Conservation (phyloP, 352 stramenopile species). For the Phytophthora melonis region DNA sequence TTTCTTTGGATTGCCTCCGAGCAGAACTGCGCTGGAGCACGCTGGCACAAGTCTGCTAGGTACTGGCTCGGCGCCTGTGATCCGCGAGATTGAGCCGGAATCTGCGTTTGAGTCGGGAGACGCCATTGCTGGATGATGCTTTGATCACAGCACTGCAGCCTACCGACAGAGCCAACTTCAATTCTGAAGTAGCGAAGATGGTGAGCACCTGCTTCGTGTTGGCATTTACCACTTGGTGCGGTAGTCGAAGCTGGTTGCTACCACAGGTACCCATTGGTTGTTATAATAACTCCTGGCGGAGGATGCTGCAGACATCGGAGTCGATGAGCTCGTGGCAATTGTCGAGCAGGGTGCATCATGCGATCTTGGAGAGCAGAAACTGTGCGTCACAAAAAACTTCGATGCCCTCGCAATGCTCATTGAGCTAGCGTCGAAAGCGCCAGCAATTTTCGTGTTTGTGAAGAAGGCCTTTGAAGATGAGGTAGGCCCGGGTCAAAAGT, state of each 20-base stretch:
- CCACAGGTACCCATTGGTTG: background rate
- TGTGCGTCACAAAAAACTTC: slow-evolving; percentile 10
- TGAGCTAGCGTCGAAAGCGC: too few relatives aligned
- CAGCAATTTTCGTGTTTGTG: too few relatives aligned
- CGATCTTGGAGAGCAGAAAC: slow-evolving; percentile 1
- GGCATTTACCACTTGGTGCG: background rate
- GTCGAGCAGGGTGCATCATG: slow-evolving; percentile 1
- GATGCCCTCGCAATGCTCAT: too few relatives aligned
- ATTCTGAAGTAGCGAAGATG: slow-evolving; percentile 25
- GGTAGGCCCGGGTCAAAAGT: too few relatives aligned
- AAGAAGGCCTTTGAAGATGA: background rate
- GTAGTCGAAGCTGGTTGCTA: background rate
- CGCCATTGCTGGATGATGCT: too few relatives aligned
- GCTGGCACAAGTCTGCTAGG: background rate
- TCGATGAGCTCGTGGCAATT: background rate
- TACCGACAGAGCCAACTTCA: slow-evolving; percentile 15
- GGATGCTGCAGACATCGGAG: too few relatives aligned
- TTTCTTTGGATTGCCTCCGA: slow-evolving; percentile 27
- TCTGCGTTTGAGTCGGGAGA: background rate
- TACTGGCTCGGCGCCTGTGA: background rate
- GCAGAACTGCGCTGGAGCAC: slow-evolving; percentile 8
- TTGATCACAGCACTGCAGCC: background rate
- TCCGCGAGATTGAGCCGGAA: background rate
- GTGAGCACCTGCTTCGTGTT: background rate
- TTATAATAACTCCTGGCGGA: too few relatives aligned